A percentile compares a stretch with the other conserved stretches of the same genome.
Conservation (phyloP, 192 early-diverging fungal species). For the Fimicolochytrium jonesii region DNA sequence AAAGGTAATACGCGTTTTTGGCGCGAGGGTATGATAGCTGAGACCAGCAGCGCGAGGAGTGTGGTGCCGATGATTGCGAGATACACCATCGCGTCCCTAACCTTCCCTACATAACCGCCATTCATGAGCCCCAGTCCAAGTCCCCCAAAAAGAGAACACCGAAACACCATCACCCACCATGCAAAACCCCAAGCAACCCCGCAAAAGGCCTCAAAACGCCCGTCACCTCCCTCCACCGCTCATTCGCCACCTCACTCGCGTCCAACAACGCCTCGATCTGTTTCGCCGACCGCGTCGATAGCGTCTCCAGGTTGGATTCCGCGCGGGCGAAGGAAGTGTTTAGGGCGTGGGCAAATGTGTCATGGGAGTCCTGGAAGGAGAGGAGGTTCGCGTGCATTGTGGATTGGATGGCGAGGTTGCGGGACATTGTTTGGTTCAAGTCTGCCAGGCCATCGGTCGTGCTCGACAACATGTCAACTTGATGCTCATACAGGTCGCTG, state of each 20-base stretch:
- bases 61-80: background rate
- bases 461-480: too few relatives aligned
- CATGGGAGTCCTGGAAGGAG: constrained; percentile 1
- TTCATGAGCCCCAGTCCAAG: background rate
- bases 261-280: constrained; percentile 20
- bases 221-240: constrained; percentile 6
- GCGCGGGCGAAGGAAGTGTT: constrained; percentile 5
- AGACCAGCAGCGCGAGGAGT: background rate
- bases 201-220: background rate
- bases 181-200: background rate
- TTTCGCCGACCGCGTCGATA: constrained; percentile 8
- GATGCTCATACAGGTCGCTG: too few relatives aligned
- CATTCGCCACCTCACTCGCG: constrained; percentile 4
- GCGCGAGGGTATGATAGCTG: too few relatives aligned
- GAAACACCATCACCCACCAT: background rate
- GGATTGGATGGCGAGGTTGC: background rate
- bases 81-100: background rate
- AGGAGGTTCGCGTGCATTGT: background rate
- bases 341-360: constrained; percentile 2
- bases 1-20: too few relatives aligned
- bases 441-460: background rate
- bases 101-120: background rate
- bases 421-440: background rate
- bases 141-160: background rate
- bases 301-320: background rate